A percentile compares a stretch with the other conserved stretches of the same genome.
These are phyloP conservation scores for Globisporangium ultimum DNA, from an alignment of 352 stramenopile genomes.

Conservation along the genomic window DNA sequence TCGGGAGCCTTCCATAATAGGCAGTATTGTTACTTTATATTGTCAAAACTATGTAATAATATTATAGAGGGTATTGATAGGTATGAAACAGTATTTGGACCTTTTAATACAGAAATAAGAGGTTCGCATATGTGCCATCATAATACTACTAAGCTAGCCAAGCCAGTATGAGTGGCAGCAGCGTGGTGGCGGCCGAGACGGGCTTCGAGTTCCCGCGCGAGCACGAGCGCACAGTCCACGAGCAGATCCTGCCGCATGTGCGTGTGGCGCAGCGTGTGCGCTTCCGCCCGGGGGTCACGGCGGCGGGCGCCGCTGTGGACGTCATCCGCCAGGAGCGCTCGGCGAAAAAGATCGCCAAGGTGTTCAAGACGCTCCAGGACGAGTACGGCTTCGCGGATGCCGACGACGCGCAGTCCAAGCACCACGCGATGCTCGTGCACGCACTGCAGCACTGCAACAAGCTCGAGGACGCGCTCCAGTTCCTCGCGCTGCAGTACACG, in stretches of 20 bases:
- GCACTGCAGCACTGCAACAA: conserved; percentile 59
- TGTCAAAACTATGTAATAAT: no score
- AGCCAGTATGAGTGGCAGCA: not conserved
- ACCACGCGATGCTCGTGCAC: conserved; percentile 21
- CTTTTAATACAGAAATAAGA: no score
- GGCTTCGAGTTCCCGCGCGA: conserved; percentile 58
- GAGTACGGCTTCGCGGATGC: conserved; percentile 39
- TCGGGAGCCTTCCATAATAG: no score
- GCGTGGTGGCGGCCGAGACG: conserved; percentile 21
- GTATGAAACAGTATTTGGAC: no score
- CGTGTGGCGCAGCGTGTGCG: conserved; percentile 25
- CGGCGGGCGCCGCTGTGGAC: conserved; percentile 26
- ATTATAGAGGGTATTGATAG: no score
- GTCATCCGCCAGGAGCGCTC: conserved; percentile 36
- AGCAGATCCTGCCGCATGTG: conserved; percentile 23
- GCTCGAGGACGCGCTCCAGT: conserved; percentile 64
- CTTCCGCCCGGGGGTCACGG: conserved; percentile 53
- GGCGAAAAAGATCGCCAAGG: conserved; percentile 48
- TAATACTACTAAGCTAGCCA: no score
- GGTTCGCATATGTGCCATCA: no score
- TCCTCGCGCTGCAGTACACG: conserved; percentile 50
- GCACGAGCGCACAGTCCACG: conserved; percentile 50
- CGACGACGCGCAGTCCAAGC: not conserved
- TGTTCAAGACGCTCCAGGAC: conserved; percentile 38
- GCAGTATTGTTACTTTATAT: no score